Evolutionary conservation across 495 filamentous ascomycete genomes (phyloP).

Genomic region (Hypoxylon perforatum): DNA sequence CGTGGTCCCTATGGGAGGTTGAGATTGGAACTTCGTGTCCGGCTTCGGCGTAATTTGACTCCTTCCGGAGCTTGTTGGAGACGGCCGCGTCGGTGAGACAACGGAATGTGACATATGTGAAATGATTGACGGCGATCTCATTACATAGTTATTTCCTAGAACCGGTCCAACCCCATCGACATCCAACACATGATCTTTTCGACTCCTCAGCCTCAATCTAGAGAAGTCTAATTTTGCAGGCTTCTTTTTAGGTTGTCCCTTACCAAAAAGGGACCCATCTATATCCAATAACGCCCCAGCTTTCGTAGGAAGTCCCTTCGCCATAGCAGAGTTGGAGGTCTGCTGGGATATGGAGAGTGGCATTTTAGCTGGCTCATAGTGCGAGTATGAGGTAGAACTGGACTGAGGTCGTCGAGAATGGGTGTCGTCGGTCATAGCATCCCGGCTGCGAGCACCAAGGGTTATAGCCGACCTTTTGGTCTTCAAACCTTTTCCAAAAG

Average conservation of each 20-base stretch:
- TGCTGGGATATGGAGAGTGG: constrained; percentile 66
- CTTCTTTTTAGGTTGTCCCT: constrained; percentile 58
- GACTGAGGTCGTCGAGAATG: constrained; percentile 57
- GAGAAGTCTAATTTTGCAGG: constrained; percentile 61
- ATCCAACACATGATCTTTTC: constrained; percentile 37
- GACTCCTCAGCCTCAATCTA: constrained; percentile 46
- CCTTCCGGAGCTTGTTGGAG: constrained; percentile 13
- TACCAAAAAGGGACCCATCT: constrained; percentile 42
- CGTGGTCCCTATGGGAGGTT: constrained; percentile 32
- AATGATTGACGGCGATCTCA: constrained; percentile 55
- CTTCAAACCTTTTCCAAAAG: constrained; percentile 24
- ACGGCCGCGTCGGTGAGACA: constrained; percentile 30
- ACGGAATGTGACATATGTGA: constrained; percentile 46
- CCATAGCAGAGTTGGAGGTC: constrained; percentile 65
- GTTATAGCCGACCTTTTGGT: constrained; percentile 37
- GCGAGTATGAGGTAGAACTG: constrained; percentile 62
- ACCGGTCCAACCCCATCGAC: constrained; percentile 30
- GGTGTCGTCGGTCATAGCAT: constrained; percentile 49
- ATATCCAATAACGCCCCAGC: constrained; percentile 55
- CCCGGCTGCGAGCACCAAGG: constrained; percentile 34
- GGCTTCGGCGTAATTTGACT: constrained; percentile 31
- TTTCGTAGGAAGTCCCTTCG: constrained; percentile 62
- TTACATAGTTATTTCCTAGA: constrained; percentile 46
- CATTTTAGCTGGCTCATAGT: constrained; percentile 63
- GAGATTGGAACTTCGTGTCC: constrained; percentile 39